Percentiles rank a stretch among this genome's conserved stretches.
Conservation (phyloP, 345 rosid species). For the Triadica sebifera region DNA sequence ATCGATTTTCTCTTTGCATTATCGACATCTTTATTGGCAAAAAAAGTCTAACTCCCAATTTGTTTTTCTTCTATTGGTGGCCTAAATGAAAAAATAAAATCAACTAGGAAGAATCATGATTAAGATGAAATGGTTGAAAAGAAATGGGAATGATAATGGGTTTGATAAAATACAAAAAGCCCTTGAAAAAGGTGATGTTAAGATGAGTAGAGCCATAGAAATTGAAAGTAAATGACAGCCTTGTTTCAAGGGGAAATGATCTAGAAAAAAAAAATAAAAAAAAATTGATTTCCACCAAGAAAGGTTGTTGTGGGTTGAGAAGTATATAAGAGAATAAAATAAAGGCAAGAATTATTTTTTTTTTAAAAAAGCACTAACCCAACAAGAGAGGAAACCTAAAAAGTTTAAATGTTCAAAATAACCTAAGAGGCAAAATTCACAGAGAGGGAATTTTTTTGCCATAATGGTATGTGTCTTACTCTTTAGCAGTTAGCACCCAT, state of each 20-base stretch:
- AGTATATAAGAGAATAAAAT: constrained; percentile 24
- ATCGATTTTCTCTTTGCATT: neutral
- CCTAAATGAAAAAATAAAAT: constrained; percentile 17
- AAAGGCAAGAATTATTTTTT: constrained; percentile 31
- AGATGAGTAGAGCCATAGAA: constrained; percentile 46
- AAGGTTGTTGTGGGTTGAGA: constrained; percentile 30
- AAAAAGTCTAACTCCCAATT: constrained; percentile 14
- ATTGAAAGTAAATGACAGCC: constrained; percentile 43
- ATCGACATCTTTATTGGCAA: constrained; percentile 20
- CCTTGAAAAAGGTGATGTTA: constrained; percentile 39
- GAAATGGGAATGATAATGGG: constrained; percentile 33
- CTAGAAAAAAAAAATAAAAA: constrained; percentile 23
- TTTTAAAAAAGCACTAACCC: constrained; percentile 31
- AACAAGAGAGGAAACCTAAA: constrained; percentile 30
- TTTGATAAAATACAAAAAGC: constrained; percentile 32
- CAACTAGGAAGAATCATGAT: constrained; percentile 35
- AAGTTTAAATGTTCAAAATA: constrained; percentile 18
- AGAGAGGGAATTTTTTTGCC: constrained; percentile 36
- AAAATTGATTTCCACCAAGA: constrained; percentile 41
- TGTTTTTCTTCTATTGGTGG: constrained; percentile 20
- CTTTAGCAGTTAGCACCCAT: constrained; percentile 31
- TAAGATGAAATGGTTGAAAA: constrained; percentile 28
- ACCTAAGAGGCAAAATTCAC: constrained; percentile 1
- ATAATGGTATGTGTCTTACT: constrained; percentile 18
- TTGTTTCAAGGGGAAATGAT: constrained; percentile 43